phyloP scores from a whole-genome alignment of 441 rosid genomes.

The Kokia cookei region DNA sequence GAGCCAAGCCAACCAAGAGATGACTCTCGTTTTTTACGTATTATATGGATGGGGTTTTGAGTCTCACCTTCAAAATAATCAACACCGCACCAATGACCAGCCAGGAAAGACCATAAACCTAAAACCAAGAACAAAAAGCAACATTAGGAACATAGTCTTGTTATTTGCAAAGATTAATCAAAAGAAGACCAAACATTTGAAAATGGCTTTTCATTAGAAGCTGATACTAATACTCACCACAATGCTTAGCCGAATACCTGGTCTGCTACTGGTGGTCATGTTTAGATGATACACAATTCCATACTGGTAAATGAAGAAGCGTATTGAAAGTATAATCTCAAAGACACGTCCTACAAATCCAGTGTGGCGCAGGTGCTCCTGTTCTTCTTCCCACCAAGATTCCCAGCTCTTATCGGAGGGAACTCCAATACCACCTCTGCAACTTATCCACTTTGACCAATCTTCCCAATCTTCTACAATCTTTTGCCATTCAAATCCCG shows the following conservation, averaged over 20 bases:
- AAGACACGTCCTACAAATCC: conserved; percentile 63
- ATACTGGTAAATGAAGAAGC: conserved; percentile 78
- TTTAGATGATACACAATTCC: conserved; percentile 81
- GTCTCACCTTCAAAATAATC: conserved; percentile 71
- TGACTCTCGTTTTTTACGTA: background rate
- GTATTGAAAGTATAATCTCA: conserved; percentile 71
- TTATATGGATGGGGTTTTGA: background rate
- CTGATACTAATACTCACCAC: conserved; percentile 37
- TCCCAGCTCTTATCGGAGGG: conserved; percentile 95
- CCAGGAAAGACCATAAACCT: conserved; percentile 94
- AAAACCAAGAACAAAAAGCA: conserved; percentile 16
- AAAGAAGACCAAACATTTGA: background rate
- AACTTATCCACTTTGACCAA: conserved; percentile 89
- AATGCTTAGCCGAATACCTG: conserved; percentile 57
- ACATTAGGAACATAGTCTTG: background rate
- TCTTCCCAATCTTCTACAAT: conserved; percentile 96
- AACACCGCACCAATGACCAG: conserved; percentile 78
- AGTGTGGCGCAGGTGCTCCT: conserved; percentile 75
- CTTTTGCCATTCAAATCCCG: conserved; percentile 95
- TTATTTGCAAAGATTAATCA: background rate
- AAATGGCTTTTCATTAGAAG: background rate
- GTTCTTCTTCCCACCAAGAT: conserved; percentile 98
- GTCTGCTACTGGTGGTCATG: conserved; percentile 41
- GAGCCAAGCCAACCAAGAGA: background rate
- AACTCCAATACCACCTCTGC: conserved; percentile 90